Evolutionary conservation across 768 basidiomycete species (phyloP).

Genomic region (Tylopilus sp.): DNA sequence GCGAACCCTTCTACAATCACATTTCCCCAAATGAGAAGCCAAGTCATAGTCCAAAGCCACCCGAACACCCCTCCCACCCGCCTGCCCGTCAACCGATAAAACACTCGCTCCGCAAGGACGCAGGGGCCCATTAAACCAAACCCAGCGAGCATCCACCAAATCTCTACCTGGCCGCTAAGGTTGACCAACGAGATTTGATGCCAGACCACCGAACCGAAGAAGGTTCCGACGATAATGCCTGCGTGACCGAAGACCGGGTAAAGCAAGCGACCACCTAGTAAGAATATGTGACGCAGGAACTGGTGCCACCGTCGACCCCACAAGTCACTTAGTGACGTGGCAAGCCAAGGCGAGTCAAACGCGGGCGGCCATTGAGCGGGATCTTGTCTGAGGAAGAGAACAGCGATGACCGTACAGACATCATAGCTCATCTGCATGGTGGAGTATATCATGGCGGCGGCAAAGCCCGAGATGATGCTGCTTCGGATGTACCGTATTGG

Average conservation of each 20-base stretch:
- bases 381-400: slow-evolving; percentile 1
- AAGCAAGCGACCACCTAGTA: background rate
- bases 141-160: background rate
- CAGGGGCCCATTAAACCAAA: background rate
- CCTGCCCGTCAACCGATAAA: background rate
- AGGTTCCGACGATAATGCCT: background rate
- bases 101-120: background rate
- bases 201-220: background rate
- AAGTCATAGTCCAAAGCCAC: background rate
- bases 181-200: background rate
- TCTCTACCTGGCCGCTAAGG: background rate
- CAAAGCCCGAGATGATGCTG: background rate
- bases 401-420: background rate
- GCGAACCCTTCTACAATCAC: background rate
- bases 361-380: background rate
- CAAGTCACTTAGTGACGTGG: background rate
- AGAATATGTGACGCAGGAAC: background rate
- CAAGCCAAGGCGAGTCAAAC: background rate
- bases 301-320: slow-evolving; percentile 5
- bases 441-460: background rate
- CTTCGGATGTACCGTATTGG: background rate
- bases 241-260: background rate
- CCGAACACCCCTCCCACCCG: background rate
- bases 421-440: background rate
- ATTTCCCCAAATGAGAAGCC: background rate